phyloP scores from a whole-genome alignment of 2,329 filamentous ascomycete genomes.

The Xylaria sp. region DNA sequence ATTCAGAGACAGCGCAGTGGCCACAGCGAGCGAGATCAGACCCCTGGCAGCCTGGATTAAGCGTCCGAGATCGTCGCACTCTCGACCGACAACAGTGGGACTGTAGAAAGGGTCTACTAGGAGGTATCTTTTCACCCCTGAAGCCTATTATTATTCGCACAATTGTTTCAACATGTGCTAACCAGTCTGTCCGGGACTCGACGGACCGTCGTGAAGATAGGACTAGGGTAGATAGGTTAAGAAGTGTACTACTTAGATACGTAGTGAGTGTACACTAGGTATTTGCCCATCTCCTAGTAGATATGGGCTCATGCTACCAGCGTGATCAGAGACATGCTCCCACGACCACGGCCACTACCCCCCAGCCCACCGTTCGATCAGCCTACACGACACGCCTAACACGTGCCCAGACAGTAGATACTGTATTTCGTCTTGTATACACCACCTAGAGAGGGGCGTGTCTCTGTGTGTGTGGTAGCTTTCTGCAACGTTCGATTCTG shows the following conservation, averaged over 20 bases:
- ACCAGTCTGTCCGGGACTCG: constrained; percentile 25
- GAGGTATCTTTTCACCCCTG: constrained; percentile 29
- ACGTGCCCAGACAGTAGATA: constrained; percentile 4
- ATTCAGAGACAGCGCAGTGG: constrained; percentile 35
- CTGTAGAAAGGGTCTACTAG: constrained; percentile 27
- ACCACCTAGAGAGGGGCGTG: neutral
- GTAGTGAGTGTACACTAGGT: neutral
- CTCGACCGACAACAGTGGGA: constrained; percentile 29
- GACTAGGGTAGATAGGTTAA: constrained; percentile 21
- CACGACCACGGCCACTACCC: constrained; percentile 14
- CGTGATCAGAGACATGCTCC: constrained; percentile 16
- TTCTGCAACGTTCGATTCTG: constrained; percentile 39
- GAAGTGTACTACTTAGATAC: neutral
- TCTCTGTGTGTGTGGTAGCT: neutral
- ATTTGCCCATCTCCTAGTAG: neutral
- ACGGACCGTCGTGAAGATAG: constrained; percentile 24
- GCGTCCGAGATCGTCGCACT: constrained; percentile 34
- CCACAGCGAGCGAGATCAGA: constrained; percentile 24
- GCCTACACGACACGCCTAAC: constrained; percentile 6
- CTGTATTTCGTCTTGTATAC: constrained; percentile 9
- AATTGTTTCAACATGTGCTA: constrained; percentile 30
- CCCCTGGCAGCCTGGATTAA: constrained; percentile 34
- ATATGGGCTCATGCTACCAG: neutral
- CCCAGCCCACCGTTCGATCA: constrained; percentile 23
- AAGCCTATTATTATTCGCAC: constrained; percentile 25